phyloP scores from a whole-genome alignment of 306 rosid genomes.

The Ziziphus jujuba region DNA sequence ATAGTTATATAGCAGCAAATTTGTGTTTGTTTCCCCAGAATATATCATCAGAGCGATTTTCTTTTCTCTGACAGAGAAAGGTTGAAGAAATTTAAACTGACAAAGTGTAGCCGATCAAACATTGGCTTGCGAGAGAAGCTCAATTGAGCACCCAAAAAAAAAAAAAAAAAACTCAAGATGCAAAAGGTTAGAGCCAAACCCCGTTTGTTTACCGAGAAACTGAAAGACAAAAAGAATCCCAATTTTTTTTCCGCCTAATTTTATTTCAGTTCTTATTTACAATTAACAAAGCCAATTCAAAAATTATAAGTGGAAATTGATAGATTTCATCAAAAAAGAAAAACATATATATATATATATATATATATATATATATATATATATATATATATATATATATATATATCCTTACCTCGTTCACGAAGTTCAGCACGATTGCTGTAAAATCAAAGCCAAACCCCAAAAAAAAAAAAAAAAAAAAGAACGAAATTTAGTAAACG shows the following conservation, averaged over 20 bases:
- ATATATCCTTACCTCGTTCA: constrained; percentile 62
- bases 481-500: neutral
- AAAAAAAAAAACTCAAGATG: neutral
- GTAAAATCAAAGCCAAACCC: constrained; percentile 28
- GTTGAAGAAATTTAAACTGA: neutral
- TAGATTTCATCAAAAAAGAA: neutral
- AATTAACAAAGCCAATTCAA: neutral
- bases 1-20: neutral
- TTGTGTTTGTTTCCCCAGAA: neutral
- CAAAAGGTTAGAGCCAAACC: neutral
- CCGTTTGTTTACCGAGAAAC: neutral
- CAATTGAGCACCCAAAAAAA: neutral
- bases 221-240: too few relatives aligned
- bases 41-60: neutral
- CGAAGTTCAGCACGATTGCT: constrained; percentile 88
- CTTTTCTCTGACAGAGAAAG: neutral
- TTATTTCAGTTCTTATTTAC: too few relatives aligned
- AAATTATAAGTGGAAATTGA: neutral
- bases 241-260: neutral
- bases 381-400: too few relatives aligned
- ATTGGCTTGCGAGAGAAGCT: neutral
- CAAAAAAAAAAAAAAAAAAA: constrained; percentile 3
- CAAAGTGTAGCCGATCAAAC: neutral
- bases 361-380: too few relatives aligned
- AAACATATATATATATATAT: too few relatives aligned